A percentile compares a stretch with the other conserved stretches of the same genome.
Conservation (phyloP, 202 grass and related monocot genomes). For the Cymbopogon flexuosus region DNA sequence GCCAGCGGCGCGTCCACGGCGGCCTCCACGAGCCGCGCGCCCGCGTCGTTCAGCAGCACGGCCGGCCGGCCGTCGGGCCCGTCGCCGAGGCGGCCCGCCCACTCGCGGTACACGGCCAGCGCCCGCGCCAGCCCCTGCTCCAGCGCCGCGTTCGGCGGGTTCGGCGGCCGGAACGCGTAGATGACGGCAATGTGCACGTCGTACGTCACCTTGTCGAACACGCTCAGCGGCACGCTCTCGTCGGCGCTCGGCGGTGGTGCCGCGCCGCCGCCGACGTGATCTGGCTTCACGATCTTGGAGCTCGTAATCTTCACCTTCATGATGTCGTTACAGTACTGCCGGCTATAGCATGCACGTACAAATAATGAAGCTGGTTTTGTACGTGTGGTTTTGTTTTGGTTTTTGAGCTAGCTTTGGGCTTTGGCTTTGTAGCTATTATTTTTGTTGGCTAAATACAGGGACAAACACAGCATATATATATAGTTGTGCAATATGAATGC, state of each 20-base stretch:
- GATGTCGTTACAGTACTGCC: not conserved
- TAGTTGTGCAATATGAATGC: not conserved
- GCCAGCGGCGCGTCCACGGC: conserved; percentile 33
- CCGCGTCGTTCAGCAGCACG: conserved; percentile 46
- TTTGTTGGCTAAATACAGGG: not conserved
- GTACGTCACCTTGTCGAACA: conserved; percentile 64
- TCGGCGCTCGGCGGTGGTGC: not conserved
- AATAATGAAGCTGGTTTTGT: not conserved
- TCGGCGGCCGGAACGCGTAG: conserved; percentile 61
- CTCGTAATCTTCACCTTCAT: conserved; percentile 56
- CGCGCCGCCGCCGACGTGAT: not conserved
- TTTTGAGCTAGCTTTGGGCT: not conserved
- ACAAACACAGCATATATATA: not conserved
- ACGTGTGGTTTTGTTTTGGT: not conserved
- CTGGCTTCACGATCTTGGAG: conserved; percentile 50
- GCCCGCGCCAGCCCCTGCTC: conserved; percentile 40
- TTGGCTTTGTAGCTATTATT: not conserved
- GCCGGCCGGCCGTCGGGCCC: conserved; percentile 26
- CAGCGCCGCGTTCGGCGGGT: conserved; percentile 41
- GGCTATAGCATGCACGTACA: conserved; percentile 7
- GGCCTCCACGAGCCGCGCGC: conserved; percentile 51
- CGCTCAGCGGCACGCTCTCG: conserved; percentile 32
- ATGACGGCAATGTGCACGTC: conserved; percentile 49
- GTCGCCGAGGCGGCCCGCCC: conserved; percentile 34
- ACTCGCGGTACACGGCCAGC: conserved; percentile 53